A percentile compares a stretch with the other conserved stretches of the same genome.
Conservation (phyloP, 1,284 basidiomycete genomes). For the Rhodotorula sp. region DNA sequence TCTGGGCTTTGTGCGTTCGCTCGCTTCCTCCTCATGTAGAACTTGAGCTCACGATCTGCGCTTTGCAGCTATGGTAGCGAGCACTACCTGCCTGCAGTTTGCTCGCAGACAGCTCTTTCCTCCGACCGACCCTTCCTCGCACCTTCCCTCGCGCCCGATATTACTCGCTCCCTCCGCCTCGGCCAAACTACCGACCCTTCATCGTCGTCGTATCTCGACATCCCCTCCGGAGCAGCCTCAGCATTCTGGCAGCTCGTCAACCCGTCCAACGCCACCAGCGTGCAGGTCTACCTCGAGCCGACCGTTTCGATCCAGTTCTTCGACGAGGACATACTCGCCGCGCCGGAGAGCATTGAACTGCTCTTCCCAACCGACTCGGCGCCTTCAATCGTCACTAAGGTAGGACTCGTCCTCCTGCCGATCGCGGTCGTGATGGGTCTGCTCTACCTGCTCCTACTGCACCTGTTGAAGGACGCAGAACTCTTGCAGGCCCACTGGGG, state of each 20-base stretch:
- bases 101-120: constrained; percentile 40
- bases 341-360: constrained; percentile 50
- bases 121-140: constrained; percentile 35
- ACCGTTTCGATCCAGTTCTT: constrained; percentile 56
- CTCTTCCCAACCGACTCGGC: constrained; percentile 38
- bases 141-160: constrained; percentile 27
- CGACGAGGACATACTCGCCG: constrained; percentile 41
- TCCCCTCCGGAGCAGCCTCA: constrained; percentile 44
- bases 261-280: constrained; percentile 63
- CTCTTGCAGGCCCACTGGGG: constrained; percentile 66
- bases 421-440: constrained; percentile 72
- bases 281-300: constrained; percentile 77
- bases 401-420: constrained; percentile 80
- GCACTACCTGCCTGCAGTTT: constrained; percentile 45
- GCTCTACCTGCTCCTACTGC: constrained; percentile 78
- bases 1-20: constrained; percentile 44
- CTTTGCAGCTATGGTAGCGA: constrained; percentile 38
- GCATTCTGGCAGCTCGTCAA: constrained; percentile 77
- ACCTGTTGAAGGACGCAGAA: constrained; percentile 87
- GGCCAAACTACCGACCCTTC: constrained; percentile 29
- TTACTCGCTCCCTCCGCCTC: constrained; percentile 34
- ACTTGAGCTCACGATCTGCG: neutral
- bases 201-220: constrained; percentile 5
- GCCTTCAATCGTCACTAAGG: constrained; percentile 61
- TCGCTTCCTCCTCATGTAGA: neutral